Percentiles rank a stretch among this genome's conserved stretches.
Evolutionary conservation across 345 rosid species (phyloP).

Genomic region (Nephelium lappaceum): DNA sequence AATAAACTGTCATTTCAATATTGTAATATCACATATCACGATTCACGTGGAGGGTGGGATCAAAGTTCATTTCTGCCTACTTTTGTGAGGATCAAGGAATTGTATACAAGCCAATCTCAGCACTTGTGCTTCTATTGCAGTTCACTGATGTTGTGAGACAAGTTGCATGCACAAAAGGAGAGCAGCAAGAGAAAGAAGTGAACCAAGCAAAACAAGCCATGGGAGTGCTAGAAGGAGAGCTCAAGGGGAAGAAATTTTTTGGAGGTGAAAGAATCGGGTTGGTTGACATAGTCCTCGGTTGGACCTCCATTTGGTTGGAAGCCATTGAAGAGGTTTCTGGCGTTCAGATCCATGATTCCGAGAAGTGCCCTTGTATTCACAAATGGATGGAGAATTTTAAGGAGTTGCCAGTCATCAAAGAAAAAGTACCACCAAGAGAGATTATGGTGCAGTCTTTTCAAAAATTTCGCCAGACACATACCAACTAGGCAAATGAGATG

Average conservation of each 20-base stretch:
- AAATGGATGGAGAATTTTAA: slow-evolving; percentile 20
- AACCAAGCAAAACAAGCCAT: slow-evolving; percentile 23
- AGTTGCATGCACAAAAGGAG: not conserved
- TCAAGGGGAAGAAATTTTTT: slow-evolving; percentile 12
- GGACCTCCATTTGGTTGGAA: slow-evolving; percentile 13
- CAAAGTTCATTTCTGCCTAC: too few species aligned
- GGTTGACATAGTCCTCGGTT: slow-evolving; percentile 14
- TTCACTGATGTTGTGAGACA: not conserved
- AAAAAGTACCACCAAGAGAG: not conserved
- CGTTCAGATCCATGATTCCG: not conserved
- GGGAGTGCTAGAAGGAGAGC: slow-evolving; percentile 18
- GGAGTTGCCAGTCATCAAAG: not conserved
- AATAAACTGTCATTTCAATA: too few species aligned
- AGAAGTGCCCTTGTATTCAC: slow-evolving; percentile 1
- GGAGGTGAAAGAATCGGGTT: slow-evolving; percentile 24
- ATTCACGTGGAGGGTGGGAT: too few species aligned
- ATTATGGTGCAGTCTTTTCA: not conserved
- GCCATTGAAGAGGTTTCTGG: slow-evolving; percentile 10
- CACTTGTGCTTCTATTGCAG: not conserved
- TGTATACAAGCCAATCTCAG: not conserved
- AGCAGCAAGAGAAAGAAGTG: slow-evolving; percentile 9
- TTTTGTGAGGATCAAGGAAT: not conserved
- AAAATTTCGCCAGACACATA: not conserved
- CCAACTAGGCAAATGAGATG: not conserved
- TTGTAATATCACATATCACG: too few species aligned